Evolutionary conservation across 345 rosid genomes (phyloP), one percentile per base, ranked within the genome.

Genomic region (Physaria fendleri): DNA sequence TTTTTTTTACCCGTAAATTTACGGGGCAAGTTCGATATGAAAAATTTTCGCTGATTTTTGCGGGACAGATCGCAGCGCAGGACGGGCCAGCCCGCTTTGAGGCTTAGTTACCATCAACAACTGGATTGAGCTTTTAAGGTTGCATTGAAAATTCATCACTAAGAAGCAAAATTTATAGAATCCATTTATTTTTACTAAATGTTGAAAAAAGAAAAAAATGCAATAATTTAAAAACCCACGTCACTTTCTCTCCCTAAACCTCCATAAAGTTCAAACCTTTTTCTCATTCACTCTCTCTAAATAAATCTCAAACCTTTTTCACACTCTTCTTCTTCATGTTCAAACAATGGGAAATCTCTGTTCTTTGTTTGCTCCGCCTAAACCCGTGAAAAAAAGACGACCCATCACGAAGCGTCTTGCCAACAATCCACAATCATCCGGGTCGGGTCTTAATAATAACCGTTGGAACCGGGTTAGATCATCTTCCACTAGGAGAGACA

Each of bases 381-480:
- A 59, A 20, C 66, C 83, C 25, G 80, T 66, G 62, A 82, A 77
- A 71, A 77, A 59, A 25, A 58, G 44, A 66, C 69, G 67, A 65
- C 76, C 81, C 32, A 41, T 64, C 40, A 27, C 68, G 0, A 80
- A 74, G 48, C 73, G 81, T 15, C 2, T 22, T 22, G 2, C 24
- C 24, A 22, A 22, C 24, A 22, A 22, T 4, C 24, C 24, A 22
- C 24, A 22, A 22, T 25, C 55, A 18, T 11, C 27, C 38, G 68
- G 66, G 28, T 64, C 73, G 16, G 66, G 76, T 44, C 16, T 39
- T 20, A 47, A 38, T 12, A 61, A 76, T 53, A 62, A 55, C 69
- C 78, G 84, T 7, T 82, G 80, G 85, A 64, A 21, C 48, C 78
- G 98, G 59, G 68, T 72, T 51, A 91, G 90, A 71, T 82, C 95